phyloP scores from a whole-genome alignment of 495 filamentous ascomycete species.

The Physcia stellaris region DNA sequence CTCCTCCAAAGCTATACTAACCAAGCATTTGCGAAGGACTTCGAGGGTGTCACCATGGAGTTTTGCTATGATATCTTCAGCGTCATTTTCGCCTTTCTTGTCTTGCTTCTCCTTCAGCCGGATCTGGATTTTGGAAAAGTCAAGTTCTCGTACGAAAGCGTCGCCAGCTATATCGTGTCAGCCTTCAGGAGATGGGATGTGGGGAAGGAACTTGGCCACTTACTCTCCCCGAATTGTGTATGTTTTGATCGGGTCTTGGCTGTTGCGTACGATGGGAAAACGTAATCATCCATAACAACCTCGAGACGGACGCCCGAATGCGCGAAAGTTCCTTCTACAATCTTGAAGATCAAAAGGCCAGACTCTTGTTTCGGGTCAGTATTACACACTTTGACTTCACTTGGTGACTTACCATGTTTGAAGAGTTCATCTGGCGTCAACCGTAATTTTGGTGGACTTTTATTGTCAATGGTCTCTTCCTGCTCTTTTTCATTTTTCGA shows the following conservation, averaged over 20 bases:
- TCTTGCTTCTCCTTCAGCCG: conserved; percentile 64
- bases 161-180: conserved; percentile 49
- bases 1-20: conserved; percentile 27
- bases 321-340: conserved; percentile 74
- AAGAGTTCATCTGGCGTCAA: conserved; percentile 66
- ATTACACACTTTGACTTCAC: conserved; percentile 8
- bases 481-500: conserved; percentile 38
- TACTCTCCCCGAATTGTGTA: conserved; percentile 67
- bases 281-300: conserved; percentile 85
- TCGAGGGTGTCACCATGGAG: conserved; percentile 74
- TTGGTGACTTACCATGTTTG: conserved; percentile 45
- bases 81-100: conserved; percentile 55
- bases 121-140: conserved; percentile 85
- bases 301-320: conserved; percentile 69
- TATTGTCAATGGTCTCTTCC: conserved; percentile 30
- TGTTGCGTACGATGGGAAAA: conserved; percentile 79
- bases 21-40: conserved; percentile 73
- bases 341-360: conserved; percentile 85
- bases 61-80: conserved; percentile 64
- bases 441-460: conserved; percentile 58
- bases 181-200: no score
- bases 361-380: conserved; percentile 43
- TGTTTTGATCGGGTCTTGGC: conserved; percentile 51
- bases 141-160: conserved; percentile 89
- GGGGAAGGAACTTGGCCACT: no score